These are phyloP conservation scores for Abelmoschus esculentus DNA, from an alignment of 345 rosid species.

Conservation along the genomic window DNA sequence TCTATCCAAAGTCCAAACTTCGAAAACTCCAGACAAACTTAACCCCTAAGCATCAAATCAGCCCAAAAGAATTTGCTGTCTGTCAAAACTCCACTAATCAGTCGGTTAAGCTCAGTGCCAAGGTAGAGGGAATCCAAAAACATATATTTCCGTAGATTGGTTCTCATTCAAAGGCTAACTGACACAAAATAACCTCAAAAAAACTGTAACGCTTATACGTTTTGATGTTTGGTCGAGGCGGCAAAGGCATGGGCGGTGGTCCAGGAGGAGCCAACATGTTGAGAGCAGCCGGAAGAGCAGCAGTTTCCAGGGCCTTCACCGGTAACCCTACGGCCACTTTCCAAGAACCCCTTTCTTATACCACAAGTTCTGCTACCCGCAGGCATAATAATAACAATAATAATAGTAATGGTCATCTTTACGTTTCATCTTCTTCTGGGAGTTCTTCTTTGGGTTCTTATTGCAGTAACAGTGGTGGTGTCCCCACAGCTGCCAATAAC, in stretches of 20 bases:
- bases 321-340: conserved; percentile 19
- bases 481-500: conserved; percentile 25
- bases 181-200: neutral
- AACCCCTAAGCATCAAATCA: neutral
- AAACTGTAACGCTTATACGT: neutral
- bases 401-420: conserved; percentile 1
- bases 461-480: conserved; percentile 15
- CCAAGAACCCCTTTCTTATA: conserved; percentile 43
- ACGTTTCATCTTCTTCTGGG: conserved; percentile 35
- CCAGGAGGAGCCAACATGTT: conserved; percentile 48
- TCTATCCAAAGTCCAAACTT: neutral
- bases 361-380: conserved; percentile 24
- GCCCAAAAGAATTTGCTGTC: neutral
- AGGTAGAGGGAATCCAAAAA: neutral
- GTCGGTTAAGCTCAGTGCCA: neutral
- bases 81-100: neutral
- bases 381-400: conserved; percentile 6
- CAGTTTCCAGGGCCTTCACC: conserved; percentile 27
- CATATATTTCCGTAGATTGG: too few species aligned
- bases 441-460: conserved; percentile 21
- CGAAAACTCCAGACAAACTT: too few species aligned
- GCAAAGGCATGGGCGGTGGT: conserved; percentile 50
- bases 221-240: conserved; percentile 47
- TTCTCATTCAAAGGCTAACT: neutral
- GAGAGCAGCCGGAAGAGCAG: conserved; percentile 45